Evolutionary conservation across 169 alveolate species (phyloP).

Genomic region (Eimeria acervulina): DNA sequence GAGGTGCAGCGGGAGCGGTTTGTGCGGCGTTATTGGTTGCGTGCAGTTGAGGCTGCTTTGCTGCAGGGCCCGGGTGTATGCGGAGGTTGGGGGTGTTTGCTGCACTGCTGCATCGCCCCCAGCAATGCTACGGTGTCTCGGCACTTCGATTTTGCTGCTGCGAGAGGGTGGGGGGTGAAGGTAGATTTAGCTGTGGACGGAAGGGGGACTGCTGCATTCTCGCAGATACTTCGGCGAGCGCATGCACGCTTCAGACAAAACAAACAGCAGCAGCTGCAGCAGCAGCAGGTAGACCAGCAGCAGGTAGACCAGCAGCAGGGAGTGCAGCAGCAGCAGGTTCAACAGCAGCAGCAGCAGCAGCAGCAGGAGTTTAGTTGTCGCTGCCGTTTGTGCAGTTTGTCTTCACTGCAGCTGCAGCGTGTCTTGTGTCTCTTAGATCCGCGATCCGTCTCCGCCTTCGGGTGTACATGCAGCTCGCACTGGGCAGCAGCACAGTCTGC

Average conservation of each 20-base stretch:
- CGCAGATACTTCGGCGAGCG: constrained; percentile 4
- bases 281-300: background rate
- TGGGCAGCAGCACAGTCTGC: constrained; percentile 53
- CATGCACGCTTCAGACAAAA: background rate
- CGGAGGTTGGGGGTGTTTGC: constrained; percentile 39
- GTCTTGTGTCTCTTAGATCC: constrained; percentile 38
- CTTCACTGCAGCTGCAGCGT: constrained; percentile 6
- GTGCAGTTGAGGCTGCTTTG: constrained; percentile 29
- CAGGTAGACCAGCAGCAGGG: too few species aligned
- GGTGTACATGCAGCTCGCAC: constrained; percentile 11
- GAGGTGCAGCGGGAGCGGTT: background rate
- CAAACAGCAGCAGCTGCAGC: background rate
- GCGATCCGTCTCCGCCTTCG: background rate
- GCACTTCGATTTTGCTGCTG: constrained; percentile 54
- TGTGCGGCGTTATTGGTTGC: background rate
- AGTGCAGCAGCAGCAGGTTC: too few species aligned
- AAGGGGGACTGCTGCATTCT: constrained; percentile 43
- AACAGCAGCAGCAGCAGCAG: too few species aligned
- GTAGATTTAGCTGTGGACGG: constrained; percentile 12
- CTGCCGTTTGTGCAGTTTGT: constrained; percentile 31
- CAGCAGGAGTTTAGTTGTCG: background rate
- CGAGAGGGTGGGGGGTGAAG: constrained; percentile 32
- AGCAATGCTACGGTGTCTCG: background rate
- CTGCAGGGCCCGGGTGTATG: constrained; percentile 37
- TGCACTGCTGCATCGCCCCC: constrained; percentile 30